These are phyloP conservation scores for Ligustrum vulgare DNA, from an alignment of 257 asterid species.

Conservation along the genomic window DNA sequence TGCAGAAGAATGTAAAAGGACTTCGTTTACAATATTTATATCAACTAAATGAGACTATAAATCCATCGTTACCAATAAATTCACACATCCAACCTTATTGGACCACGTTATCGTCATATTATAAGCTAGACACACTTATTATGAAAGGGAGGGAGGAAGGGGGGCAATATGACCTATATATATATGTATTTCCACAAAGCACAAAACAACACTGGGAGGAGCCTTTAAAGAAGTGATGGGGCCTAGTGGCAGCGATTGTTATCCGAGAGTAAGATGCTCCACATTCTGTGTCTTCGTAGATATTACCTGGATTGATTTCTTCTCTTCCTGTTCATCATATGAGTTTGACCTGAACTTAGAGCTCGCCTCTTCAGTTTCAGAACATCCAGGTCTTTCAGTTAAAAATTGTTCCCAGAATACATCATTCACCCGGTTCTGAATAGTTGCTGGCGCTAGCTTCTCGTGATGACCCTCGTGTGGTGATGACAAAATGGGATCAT, in stretches of 20 bases:
- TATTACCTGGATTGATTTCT: conserved; percentile 44
- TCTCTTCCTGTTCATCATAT: conserved; percentile 47
- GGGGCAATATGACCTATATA: background rate
- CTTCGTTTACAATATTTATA: background rate
- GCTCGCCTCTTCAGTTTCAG: conserved; percentile 76
- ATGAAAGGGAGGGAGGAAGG: background rate
- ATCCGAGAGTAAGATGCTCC: conserved; percentile 71
- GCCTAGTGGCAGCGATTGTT: background rate
- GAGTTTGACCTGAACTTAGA: conserved; percentile 47
- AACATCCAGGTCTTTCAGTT: conserved; percentile 83
- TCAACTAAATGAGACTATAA: background rate
- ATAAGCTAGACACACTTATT: background rate
- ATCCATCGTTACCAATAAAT: background rate
- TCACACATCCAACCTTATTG: background rate
- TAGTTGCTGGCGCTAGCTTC: conserved; percentile 42
- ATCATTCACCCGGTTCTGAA: conserved; percentile 67
- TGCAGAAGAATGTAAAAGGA: background rate
- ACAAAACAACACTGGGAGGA: background rate
- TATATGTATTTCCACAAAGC: background rate
- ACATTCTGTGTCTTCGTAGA: conserved; percentile 49
- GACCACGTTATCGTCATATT: background rate
- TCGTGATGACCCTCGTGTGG: conserved; percentile 29
- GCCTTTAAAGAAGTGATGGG: background rate
- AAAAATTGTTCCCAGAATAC: conserved; percentile 94
- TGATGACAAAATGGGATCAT: conserved; percentile 33